These are phyloP conservation scores for Daldinia sp. DNA, from an alignment of 2,329 filamentous ascomycete genomes.

Conservation along the genomic window DNA sequence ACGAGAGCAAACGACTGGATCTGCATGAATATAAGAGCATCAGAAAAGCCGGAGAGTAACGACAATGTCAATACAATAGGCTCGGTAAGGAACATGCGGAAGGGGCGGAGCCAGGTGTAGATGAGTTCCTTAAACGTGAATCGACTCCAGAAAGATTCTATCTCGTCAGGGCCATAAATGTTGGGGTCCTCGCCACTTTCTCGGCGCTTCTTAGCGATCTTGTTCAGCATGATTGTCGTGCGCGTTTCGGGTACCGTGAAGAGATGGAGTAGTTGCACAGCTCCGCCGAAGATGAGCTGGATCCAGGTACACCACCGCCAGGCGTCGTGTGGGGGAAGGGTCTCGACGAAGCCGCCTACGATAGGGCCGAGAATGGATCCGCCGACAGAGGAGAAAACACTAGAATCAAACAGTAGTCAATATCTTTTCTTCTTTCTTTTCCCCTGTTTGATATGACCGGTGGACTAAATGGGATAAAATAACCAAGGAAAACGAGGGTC, in stretches of 20 bases:
- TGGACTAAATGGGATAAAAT: too few relatives aligned
- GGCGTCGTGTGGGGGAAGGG: slow-evolving; percentile 56
- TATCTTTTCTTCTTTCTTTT: too few relatives aligned
- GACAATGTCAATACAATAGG: slow-evolving; percentile 70
- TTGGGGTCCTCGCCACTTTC: slow-evolving; percentile 66
- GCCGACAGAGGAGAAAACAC: slow-evolving; percentile 79
- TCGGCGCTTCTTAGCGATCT: slow-evolving; percentile 78
- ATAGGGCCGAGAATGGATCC: slow-evolving; percentile 80
- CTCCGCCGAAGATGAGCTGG: slow-evolving; percentile 78
- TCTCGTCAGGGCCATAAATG: slow-evolving; percentile 77
- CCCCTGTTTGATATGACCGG: too few relatives aligned
- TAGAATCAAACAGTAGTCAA: slow-evolving; percentile 16
- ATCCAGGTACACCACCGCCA: slow-evolving; percentile 83
- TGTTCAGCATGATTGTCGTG: slow-evolving; percentile 78
- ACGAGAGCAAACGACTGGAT: slow-evolving; percentile 69
- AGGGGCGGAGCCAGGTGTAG: slow-evolving; percentile 66
- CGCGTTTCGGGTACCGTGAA: slow-evolving; percentile 80
- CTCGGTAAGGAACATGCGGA: slow-evolving; percentile 70
- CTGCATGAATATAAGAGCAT: slow-evolving; percentile 73
- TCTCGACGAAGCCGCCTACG: slow-evolving; percentile 78
- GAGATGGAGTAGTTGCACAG: slow-evolving; percentile 73
- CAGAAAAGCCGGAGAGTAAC: slow-evolving; percentile 68
- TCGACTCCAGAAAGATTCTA: slow-evolving; percentile 55
- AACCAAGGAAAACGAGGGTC: too few relatives aligned
- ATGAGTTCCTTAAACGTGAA: slow-evolving; percentile 53